Evolutionary conservation across 768 basidiomycete species (phyloP), one percentile per base, ranked within the genome.

Genomic region (Pleurotus salmoneostramineus): DNA sequence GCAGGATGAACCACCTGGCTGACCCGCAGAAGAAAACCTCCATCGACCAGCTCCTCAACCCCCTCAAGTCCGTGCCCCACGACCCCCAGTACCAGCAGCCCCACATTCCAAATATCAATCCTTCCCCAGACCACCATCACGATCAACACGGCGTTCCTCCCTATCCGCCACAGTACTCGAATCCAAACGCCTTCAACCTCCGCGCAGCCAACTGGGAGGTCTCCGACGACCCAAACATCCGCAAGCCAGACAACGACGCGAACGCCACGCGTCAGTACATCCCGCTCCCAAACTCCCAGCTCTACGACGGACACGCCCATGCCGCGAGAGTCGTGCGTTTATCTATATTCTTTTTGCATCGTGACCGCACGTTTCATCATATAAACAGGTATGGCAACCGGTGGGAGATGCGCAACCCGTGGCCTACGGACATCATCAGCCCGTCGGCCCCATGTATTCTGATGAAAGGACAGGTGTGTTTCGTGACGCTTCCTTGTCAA

Each of bases 161-260:
- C n/a, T 59, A 48, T 42, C 56, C 57, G 3, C 43, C 65, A 14
- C 51, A 63, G 27, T 76, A 68, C 60, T 54, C 46, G 4, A 58
- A 71, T 35, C 62, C 57, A 8, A 56, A 72, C 8, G 68, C 77
- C 21, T 88, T 77, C 63, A 77, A 81, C 64, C 79, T 88, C n/a
- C 78, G 83, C 42, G 81, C 84, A 8, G 87, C 87, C 4, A 83
- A 70, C 64, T 88, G 87, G 85, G 68, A 65, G 17, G 61, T 61
- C 1, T 32, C 66, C 62, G 54, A 71, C 62, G 48, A 70, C 63
- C 51, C 74, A 71, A 60, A 69, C 65, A 68, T 71, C 68, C 62
- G 74, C 68, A 69, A 73, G 48, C 64, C 67, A 50, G 69, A 72
- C 36, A 71, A 72, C 58, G 72, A 69, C 60, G 65, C 63, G 59